phyloP scores from a whole-genome alignment of 768 basidiomycete species.

The Rhodosporidiobolus sp. region DNA sequence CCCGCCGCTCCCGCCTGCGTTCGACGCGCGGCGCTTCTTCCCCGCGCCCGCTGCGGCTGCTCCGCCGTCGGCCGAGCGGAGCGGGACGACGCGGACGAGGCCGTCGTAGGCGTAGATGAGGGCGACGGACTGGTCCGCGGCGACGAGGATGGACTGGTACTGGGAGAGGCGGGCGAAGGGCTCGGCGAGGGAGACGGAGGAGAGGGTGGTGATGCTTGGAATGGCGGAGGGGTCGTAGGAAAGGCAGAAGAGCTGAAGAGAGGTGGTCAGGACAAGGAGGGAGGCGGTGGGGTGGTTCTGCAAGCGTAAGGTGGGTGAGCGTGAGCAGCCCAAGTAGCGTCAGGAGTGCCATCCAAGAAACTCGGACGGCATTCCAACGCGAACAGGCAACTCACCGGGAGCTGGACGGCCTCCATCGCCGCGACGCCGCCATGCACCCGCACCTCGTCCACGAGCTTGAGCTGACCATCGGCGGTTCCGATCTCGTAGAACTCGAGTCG shows the following conservation, averaged over 20 bases:
- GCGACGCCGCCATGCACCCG: conserved; percentile 32
- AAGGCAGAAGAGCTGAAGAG: conserved; percentile 36
- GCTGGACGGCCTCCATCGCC: conserved; percentile 25
- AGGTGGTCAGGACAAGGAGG: conserved; percentile 41
- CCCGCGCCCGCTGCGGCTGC: background rate
- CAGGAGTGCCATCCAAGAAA: too few relatives aligned
- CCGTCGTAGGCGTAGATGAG: conserved; percentile 42
- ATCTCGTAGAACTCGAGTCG: conserved; percentile 32
- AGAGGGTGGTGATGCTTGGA: conserved; percentile 1
- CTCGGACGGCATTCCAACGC: too few relatives aligned
- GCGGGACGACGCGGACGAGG: conserved; percentile 40
- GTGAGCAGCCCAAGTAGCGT: background rate
- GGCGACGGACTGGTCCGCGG: conserved; percentile 21
- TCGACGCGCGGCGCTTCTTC: background rate
- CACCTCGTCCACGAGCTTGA: conserved; percentile 16
- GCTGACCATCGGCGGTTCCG: background rate
- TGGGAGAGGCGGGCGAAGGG: conserved; percentile 24
- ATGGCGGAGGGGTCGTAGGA: conserved; percentile 8
- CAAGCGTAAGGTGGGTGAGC: background rate
- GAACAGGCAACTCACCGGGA: conserved; percentile 3
- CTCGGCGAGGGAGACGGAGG: conserved; percentile 32
- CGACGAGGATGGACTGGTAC: conserved; percentile 32
- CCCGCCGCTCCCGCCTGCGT: background rate
- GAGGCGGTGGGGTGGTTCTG: conserved; percentile 10
- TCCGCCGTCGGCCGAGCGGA: conserved; percentile 1